These are phyloP conservation scores for Solanum etuberosum DNA, from an alignment of 257 asterid species.

Conservation along the genomic window DNA sequence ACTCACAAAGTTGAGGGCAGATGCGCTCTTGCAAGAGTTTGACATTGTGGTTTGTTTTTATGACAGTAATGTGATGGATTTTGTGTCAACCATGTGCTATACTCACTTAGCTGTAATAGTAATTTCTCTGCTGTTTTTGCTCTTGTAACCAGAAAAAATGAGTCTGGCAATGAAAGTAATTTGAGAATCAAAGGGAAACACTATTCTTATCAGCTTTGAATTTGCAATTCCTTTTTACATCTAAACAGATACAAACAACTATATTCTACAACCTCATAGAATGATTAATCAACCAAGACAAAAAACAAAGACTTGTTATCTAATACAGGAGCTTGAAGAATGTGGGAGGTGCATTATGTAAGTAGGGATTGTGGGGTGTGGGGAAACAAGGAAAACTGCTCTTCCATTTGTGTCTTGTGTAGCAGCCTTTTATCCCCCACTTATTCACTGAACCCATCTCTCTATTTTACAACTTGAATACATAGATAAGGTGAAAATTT, in stretches of 20 bases:
- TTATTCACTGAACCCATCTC: slow-evolving; percentile 1
- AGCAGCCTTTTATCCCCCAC: slow-evolving; percentile 17
- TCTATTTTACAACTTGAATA: background rate
- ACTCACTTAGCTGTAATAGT: background rate
- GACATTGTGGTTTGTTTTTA: background rate
- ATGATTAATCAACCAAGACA: background rate
- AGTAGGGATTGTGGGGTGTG: background rate
- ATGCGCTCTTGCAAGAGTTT: background rate
- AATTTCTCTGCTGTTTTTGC: too few species aligned
- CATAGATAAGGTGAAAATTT: background rate
- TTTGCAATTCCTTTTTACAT: slow-evolving; percentile 7
- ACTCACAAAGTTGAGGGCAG: background rate
- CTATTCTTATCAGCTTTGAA: background rate
- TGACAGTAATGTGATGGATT: background rate
- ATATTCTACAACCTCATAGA: background rate
- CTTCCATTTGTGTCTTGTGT: slow-evolving; percentile 1
- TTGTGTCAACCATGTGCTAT: background rate
- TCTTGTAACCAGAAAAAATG: background rate
- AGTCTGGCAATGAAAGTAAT: background rate
- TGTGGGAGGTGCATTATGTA: background rate
- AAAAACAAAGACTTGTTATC: background rate
- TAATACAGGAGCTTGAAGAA: slow-evolving; percentile 10
- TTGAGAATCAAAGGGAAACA: background rate
- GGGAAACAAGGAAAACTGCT: background rate
- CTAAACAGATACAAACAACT: background rate